Conservation (phyloP, 208 protist genomes). For the Novymonas esmeraldas region DNA sequence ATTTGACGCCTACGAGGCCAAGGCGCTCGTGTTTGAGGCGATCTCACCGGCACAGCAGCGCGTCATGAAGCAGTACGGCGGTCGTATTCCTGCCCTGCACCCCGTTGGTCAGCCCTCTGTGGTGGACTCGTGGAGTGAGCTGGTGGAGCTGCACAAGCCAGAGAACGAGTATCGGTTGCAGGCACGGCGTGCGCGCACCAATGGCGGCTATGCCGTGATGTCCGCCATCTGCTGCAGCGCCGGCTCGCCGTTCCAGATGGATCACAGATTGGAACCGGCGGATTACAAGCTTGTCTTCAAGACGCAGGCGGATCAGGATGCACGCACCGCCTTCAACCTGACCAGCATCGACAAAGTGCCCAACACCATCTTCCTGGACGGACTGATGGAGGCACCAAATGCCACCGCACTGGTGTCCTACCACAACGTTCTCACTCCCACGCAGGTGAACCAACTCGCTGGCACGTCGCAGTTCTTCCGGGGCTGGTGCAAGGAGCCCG, state of each 20-base stretch:
- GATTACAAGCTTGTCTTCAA: slow-evolving; percentile 90
- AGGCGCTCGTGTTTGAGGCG: slow-evolving; percentile 87
- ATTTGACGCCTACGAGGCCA: slow-evolving; percentile 92
- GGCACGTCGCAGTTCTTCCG: slow-evolving; percentile 72
- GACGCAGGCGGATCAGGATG: slow-evolving; percentile 62
- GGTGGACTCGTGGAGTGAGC: slow-evolving; percentile 80
- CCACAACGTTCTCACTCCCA: slow-evolving; percentile 53
- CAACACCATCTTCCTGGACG: slow-evolving; percentile 78
- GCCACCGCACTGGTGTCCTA: slow-evolving; percentile 73
- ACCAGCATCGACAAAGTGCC: slow-evolving; percentile 71
- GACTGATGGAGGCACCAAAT: slow-evolving; percentile 61
- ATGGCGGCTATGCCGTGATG: slow-evolving; percentile 75
- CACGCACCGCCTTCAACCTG: slow-evolving; percentile 79
- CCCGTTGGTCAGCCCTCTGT: slow-evolving; percentile 77
- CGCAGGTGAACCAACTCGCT: slow-evolving; percentile 65
- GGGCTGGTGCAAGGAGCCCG: slow-evolving; percentile 59
- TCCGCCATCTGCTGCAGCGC: slow-evolving; percentile 76
- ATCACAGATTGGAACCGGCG: slow-evolving; percentile 80
- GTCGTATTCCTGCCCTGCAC: slow-evolving; percentile 72
- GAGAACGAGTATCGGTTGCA: slow-evolving; percentile 85
- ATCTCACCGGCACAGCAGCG: slow-evolving; percentile 76
- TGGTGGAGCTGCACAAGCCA: slow-evolving; percentile 69
- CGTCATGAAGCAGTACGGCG: slow-evolving; percentile 72
- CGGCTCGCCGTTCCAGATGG: slow-evolving; percentile 86
- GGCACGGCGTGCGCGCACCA: slow-evolving; percentile 75